phyloP scores from a whole-genome alignment of 2,329 filamentous ascomycete species.

The Ceratocystis cubensis region DNA sequence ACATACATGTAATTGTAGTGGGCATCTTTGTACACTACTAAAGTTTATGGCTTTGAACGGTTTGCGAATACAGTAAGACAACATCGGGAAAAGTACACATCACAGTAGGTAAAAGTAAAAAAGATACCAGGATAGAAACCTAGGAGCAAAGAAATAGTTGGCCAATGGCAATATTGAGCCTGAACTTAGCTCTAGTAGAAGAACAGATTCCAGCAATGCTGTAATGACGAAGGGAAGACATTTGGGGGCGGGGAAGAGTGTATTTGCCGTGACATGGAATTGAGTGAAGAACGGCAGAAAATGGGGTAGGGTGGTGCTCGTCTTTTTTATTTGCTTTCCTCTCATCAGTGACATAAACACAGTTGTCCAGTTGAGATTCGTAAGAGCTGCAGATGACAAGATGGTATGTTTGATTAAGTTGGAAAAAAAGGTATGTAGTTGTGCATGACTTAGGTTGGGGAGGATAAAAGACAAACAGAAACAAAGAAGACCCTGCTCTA shows the following conservation, averaged over 20 bases:
- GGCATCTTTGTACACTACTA: too few relatives aligned
- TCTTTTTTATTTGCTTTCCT: too few relatives aligned
- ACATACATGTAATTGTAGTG: too few relatives aligned
- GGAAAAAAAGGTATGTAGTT: conserved; percentile 15
- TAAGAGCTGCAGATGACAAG: conserved; percentile 1
- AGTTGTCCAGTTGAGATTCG: not conserved
- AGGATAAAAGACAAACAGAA: conserved; percentile 15
- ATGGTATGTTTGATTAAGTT: conserved; percentile 16
- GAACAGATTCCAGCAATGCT: not conserved
- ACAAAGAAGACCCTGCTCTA: conserved; percentile 8
- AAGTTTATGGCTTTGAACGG: too few relatives aligned
- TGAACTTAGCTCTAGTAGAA: not conserved
- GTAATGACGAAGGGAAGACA: not conserved
- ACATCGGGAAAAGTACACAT: not conserved
- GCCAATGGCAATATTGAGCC: not conserved
- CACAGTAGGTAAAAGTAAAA: not conserved
- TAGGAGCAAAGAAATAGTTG: not conserved
- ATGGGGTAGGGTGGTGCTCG: too few relatives aligned
- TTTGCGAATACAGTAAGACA: too few relatives aligned
- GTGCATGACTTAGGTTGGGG: conserved; percentile 1
- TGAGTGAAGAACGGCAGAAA: too few relatives aligned
- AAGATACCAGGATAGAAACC: not conserved
- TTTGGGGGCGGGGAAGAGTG: too few relatives aligned
- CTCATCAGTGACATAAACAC: not conserved
- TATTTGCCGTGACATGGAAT: too few relatives aligned